These are phyloP conservation scores for Aspergillus cejpii DNA, from an alignment of 2,329 filamentous ascomycete genomes.

Conservation along the genomic window DNA sequence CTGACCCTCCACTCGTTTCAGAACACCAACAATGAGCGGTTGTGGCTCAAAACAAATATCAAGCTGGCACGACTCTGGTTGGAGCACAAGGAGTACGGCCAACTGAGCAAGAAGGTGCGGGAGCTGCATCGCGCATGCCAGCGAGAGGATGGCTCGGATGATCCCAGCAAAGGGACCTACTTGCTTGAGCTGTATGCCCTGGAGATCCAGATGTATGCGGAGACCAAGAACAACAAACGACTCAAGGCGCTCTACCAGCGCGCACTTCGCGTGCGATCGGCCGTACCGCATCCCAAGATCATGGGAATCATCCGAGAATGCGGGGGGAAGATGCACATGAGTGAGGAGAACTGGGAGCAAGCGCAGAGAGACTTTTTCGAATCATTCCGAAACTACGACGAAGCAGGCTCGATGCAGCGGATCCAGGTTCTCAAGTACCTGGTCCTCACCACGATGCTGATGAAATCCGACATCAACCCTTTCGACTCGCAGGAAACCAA, in stretches of 20 bases:
- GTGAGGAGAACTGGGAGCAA: constrained; percentile 97
- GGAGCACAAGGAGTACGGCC: constrained; percentile 79
- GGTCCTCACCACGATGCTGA: constrained; percentile 93
- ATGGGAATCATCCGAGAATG: constrained; percentile 99
- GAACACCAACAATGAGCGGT: constrained; percentile 90
- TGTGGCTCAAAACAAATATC: constrained; percentile 98
- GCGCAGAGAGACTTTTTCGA: constrained; percentile 98
- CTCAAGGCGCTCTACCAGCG: constrained; percentile 88
- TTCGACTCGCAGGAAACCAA: constrained; percentile 99
- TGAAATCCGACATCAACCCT: constrained; percentile 97
- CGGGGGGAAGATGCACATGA: constrained; percentile 99
- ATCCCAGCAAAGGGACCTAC: constrained; percentile 94
- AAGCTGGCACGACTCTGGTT: constrained; percentile 89
- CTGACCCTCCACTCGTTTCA: constrained; percentile 91
- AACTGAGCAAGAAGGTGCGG: constrained; percentile 72
- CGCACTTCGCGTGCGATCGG: constrained; percentile 87
- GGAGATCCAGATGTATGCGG: constrained; percentile 97
- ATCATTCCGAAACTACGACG: constrained; percentile 97
- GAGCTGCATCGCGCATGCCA: constrained; percentile 89
- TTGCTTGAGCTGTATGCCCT: constrained; percentile 91
- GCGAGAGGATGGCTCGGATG: constrained; percentile 68
- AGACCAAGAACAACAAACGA: constrained; percentile 95
- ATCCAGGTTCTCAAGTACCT: constrained; percentile 98
- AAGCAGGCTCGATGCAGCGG: constrained; percentile 89
- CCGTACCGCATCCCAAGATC: constrained; percentile 95